Percentiles rank a stretch among this genome's conserved stretches.
Conservation (phyloP, 2,329 filamentous ascomycete genomes). For the Lecanicillium sp. region DNA sequence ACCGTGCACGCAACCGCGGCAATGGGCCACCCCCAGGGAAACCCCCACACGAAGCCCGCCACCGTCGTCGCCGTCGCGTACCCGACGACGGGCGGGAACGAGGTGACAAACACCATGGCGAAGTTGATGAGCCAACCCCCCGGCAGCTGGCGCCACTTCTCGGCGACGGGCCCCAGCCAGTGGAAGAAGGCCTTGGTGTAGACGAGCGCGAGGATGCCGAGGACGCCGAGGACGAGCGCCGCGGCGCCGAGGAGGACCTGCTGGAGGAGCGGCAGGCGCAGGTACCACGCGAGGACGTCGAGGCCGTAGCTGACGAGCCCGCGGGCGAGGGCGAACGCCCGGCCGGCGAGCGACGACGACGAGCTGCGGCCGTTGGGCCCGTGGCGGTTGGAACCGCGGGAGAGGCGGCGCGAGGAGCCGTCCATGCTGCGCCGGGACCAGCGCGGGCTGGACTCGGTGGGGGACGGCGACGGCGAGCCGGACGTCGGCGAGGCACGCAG, state of each 20-base stretch:
- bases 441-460: slow-evolving; percentile 28
- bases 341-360: not conserved
- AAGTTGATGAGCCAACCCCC: slow-evolving; percentile 74
- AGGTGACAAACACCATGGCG: slow-evolving; percentile 65
- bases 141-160: slow-evolving; percentile 67
- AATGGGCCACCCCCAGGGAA: slow-evolving; percentile 69
- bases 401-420: slow-evolving; percentile 33
- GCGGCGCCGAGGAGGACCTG: slow-evolving; percentile 50
- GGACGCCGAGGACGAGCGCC: slow-evolving; percentile 42
- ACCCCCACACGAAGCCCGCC: slow-evolving; percentile 50
- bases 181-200: slow-evolving; percentile 78
- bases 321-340: not conserved
- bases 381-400: slow-evolving; percentile 20
- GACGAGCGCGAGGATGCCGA: slow-evolving; percentile 64
- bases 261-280: slow-evolving; percentile 54
- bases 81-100: slow-evolving; percentile 82
- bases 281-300: slow-evolving; percentile 44
- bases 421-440: slow-evolving; percentile 25
- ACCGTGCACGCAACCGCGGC: slow-evolving; percentile 71
- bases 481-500: slow-evolving; percentile 23
- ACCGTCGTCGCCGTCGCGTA: slow-evolving; percentile 67
- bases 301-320: slow-evolving; percentile 19
- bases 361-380: not conserved
- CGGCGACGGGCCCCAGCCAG: slow-evolving; percentile 64
- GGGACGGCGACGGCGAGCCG: slow-evolving; percentile 24